A percentile compares a stretch with the other conserved stretches of the same genome.
phyloP scores from a whole-genome alignment of 2,329 filamentous ascomycete genomes.

The Alternaria postmessia region DNA sequence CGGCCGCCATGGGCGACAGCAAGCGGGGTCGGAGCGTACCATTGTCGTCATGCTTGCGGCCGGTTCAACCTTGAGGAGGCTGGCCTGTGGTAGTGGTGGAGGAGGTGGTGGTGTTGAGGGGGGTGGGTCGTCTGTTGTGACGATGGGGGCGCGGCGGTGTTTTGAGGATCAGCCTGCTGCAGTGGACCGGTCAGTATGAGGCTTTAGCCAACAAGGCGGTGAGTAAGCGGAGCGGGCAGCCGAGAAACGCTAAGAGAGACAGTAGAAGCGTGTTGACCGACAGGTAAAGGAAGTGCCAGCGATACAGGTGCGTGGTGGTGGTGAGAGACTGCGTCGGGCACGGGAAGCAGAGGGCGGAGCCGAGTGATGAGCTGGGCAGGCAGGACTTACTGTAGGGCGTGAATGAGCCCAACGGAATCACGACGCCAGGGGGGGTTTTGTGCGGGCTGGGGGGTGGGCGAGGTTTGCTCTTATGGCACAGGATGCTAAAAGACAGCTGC shows the following conservation, averaged over 20 bases:
- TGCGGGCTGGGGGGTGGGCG: constrained; percentile 20
- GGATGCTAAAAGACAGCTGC: constrained; percentile 38
- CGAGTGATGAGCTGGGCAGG: constrained; percentile 32
- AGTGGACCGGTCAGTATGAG: constrained; percentile 51
- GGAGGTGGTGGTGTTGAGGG: constrained; percentile 18
- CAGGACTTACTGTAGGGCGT: constrained; percentile 49
- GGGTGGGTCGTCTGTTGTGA: constrained; percentile 31
- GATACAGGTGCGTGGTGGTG: constrained; percentile 11
- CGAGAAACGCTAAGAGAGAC: constrained; percentile 30
- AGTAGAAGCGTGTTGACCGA: constrained; percentile 29
- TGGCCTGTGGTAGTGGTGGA: constrained; percentile 35
- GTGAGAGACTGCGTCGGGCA: constrained; percentile 25
- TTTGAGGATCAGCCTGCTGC: constrained; percentile 49
- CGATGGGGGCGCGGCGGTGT: constrained; percentile 30
- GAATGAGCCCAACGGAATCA: constrained; percentile 49
- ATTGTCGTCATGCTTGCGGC: constrained; percentile 67
- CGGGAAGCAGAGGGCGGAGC: constrained; percentile 33
- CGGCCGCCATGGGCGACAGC: constrained; percentile 24
- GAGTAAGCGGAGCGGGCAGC: constrained; percentile 49
- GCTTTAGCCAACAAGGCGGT: constrained; percentile 54
- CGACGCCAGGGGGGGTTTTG: constrained; percentile 28
- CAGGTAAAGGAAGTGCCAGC: constrained; percentile 25
- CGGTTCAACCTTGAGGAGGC: constrained; percentile 46
- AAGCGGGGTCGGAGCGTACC: constrained; percentile 58
- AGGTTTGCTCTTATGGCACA: constrained; percentile 24